Conservation (phyloP, 305 asterid species). For the Solanum chacoense region DNA sequence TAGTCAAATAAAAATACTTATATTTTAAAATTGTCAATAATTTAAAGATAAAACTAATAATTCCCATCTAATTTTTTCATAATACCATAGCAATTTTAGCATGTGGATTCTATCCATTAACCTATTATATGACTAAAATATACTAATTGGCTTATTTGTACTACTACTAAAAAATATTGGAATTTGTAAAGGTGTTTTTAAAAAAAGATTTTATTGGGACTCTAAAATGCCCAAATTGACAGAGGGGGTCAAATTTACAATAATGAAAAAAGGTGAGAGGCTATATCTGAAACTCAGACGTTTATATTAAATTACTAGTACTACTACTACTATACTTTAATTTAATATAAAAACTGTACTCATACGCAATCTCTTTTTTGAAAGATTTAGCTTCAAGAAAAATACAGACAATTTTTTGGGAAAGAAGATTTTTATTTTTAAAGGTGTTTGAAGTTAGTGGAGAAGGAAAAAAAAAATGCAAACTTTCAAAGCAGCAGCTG, state of each 20-base stretch:
- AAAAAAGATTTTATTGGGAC: constrained; percentile 8
- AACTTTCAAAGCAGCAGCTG: constrained; percentile 38
- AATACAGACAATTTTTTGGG: not conserved
- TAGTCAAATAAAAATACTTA: too few relatives aligned
- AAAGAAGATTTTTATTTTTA: not conserved
- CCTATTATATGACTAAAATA: not conserved
- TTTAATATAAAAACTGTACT: constrained; percentile 16
- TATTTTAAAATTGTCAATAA: not conserved
- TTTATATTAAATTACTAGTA: constrained; percentile 9
- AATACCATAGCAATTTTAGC: not conserved
- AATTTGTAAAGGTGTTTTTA: not conserved
- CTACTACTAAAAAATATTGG: constrained; percentile 3
- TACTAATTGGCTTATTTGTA: not conserved
- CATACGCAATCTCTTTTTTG: constrained; percentile 27
- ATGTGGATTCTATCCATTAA: not conserved
- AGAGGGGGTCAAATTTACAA: constrained; percentile 27
- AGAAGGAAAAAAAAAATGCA: constrained; percentile 20
- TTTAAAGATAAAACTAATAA: too few relatives aligned
- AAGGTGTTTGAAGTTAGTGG: not conserved
- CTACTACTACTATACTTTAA: not conserved
- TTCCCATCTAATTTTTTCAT: not conserved
- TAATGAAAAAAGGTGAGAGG: constrained; percentile 21
- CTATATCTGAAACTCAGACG: constrained; percentile 13
- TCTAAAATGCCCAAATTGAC: constrained; percentile 8
- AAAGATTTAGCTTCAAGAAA: constrained; percentile 25